These are phyloP conservation scores for Sugiyamaella xylanicola DNA, from an alignment of 1,139 yeast species.

Conservation along the genomic window DNA sequence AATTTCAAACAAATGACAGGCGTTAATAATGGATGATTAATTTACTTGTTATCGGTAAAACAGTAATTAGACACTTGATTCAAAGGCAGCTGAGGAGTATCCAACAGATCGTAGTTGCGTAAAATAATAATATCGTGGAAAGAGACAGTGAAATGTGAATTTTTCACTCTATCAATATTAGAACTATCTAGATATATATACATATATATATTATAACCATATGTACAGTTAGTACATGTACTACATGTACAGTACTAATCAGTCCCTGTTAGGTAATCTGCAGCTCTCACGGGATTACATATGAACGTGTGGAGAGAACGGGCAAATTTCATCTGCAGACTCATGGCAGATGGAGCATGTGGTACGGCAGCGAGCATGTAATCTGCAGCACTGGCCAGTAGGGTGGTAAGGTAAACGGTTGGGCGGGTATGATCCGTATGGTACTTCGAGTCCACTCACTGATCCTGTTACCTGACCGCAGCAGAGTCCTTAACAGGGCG, in stretches of 20 bases:
- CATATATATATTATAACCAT: neutral
- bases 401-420: neutral
- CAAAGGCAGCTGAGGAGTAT: too few relatives aligned
- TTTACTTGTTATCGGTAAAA: too few relatives aligned
- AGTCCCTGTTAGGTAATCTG: neutral
- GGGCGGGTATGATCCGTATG: too few relatives aligned
- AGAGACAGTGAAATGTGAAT: neutral
- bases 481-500: neutral
- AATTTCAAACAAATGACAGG: neutral
- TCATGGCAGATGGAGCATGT: neutral
- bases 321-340: neutral
- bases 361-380: neutral
- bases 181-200: neutral
- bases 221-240: neutral
- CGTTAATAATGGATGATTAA: neutral
- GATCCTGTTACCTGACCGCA: too few relatives aligned
- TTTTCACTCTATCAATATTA: neutral
- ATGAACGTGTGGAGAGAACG: neutral
- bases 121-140: neutral
- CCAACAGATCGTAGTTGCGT: too few relatives aligned
- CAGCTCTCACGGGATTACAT: neutral
- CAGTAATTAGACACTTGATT: too few relatives aligned
- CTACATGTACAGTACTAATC: neutral
- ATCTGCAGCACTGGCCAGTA: neutral
- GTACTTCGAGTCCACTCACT: too few relatives aligned